Evolutionary conservation across 2,329 filamentous ascomycete genomes (phyloP).

Genomic region (Alternaria dauci): DNA sequence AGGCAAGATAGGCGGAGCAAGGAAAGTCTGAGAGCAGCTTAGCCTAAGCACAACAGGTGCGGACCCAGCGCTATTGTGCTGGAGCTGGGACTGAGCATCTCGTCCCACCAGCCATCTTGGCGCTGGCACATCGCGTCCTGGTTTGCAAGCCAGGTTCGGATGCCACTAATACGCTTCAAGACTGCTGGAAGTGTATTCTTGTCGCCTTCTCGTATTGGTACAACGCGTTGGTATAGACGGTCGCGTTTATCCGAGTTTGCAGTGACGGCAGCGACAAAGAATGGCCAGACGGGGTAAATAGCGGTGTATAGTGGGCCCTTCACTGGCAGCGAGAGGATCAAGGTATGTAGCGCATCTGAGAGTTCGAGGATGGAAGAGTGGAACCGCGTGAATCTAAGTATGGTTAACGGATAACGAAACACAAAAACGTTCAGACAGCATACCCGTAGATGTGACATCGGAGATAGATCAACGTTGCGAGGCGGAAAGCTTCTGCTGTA

Average conservation of each 20-base stretch:
- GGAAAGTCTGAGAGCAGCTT: background rate
- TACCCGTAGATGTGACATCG: slow-evolving; percentile 44
- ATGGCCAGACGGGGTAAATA: slow-evolving; percentile 45
- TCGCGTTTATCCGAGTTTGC: slow-evolving; percentile 44
- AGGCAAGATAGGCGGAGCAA: too few species aligned
- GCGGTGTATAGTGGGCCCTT: slow-evolving; percentile 45
- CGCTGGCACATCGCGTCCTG: slow-evolving; percentile 34
- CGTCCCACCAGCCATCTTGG: slow-evolving; percentile 46
- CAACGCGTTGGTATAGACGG: slow-evolving; percentile 41
- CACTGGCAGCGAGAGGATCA: slow-evolving; percentile 41
- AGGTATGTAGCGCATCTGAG: slow-evolving; percentile 33
- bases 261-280: slow-evolving; percentile 46
- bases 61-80: slow-evolving; percentile 31
- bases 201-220: slow-evolving; percentile 44
- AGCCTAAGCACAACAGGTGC: slow-evolving; percentile 29
- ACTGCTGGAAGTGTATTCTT: slow-evolving; percentile 44
- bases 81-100: slow-evolving; percentile 42
- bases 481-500: slow-evolving; percentile 42
- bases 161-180: slow-evolving; percentile 39
- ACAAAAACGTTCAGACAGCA: background rate
- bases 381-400: slow-evolving; percentile 40
- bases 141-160: slow-evolving; percentile 43
- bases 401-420: slow-evolving; percentile 4
- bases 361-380: slow-evolving; percentile 41
- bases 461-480: slow-evolving; percentile 44